Evolutionary conservation across 768 basidiomycete species (phyloP).

Genomic region (Cubamyces sp.): DNA sequence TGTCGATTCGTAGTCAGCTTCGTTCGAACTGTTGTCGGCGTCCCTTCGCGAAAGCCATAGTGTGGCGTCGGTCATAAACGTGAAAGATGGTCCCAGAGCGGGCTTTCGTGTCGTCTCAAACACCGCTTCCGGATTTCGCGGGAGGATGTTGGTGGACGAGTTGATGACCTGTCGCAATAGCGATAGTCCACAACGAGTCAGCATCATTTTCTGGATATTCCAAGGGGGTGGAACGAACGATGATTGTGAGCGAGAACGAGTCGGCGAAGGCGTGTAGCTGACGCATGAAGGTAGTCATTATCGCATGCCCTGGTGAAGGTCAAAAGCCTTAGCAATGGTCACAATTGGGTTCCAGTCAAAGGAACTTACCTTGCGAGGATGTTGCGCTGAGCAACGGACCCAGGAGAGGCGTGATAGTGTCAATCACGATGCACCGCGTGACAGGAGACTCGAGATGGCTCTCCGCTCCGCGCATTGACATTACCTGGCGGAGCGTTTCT

Average conservation of each 20-base stretch:
- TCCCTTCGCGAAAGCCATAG: constrained; percentile 61
- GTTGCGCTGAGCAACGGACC: constrained; percentile 64
- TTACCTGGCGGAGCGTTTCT: constrained; percentile 42
- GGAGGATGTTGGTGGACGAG: constrained; percentile 47
- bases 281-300: constrained; percentile 74
- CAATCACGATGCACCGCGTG: constrained; percentile 61
- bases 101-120: constrained; percentile 56
- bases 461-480: constrained; percentile 27
- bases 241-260: constrained; percentile 46
- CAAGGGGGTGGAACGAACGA: constrained; percentile 49
- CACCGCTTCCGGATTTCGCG: constrained; percentile 36
- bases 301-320: constrained; percentile 55
- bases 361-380: constrained; percentile 57
- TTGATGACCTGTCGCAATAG: constrained; percentile 58
- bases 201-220: background rate
- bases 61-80: constrained; percentile 71
- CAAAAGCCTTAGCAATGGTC: background rate
- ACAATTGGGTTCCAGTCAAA: background rate
- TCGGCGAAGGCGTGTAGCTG: constrained; percentile 57
- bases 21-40: background rate
- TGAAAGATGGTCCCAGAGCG: constrained; percentile 76
- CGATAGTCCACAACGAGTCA: no score
- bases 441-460: constrained; percentile 9
- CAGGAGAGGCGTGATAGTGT: constrained; percentile 65
- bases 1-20: constrained; percentile 10